A percentile compares a stretch with the other conserved stretches of the same genome.
Evolutionary conservation across 2,329 filamentous ascomycete genomes (phyloP).

Genomic region (Fusarium sp.): DNA sequence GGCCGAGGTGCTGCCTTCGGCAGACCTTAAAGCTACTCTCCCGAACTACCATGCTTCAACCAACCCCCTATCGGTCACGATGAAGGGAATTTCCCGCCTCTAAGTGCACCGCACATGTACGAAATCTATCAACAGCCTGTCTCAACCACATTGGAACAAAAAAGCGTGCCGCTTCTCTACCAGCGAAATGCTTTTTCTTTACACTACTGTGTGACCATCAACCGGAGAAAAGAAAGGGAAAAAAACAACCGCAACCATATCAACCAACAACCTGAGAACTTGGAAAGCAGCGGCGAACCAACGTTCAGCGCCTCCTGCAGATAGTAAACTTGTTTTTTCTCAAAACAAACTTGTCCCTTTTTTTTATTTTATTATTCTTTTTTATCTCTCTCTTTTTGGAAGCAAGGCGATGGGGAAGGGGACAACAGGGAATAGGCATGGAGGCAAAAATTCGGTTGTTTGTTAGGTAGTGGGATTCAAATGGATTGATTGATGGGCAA

Average conservation of each 20-base stretch:
- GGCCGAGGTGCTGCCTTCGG: conserved; percentile 52
- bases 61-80: neutral
- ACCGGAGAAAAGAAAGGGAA: conserved; percentile 10
- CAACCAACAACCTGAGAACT: conserved; percentile 27
- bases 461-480: conserved; percentile 43
- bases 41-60: conserved; percentile 5
- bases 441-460: conserved; percentile 42
- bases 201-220: conserved; percentile 39
- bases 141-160: conserved; percentile 21
- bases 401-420: conserved; percentile 43
- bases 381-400: conserved; percentile 30
- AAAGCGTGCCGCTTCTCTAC: neutral
- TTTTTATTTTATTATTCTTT: neutral
- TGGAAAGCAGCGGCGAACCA: conserved; percentile 25
- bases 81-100: neutral
- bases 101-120: conserved; percentile 32
- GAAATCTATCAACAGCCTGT: conserved; percentile 36
- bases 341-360: neutral
- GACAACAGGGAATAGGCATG: conserved; percentile 40
- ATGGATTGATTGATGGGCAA: conserved; percentile 36
- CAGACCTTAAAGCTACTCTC: conserved; percentile 41
- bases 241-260: conserved; percentile 8
- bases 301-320: conserved; percentile 24
- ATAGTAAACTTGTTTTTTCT: conserved; percentile 34
- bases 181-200: neutral